Conservation (phyloP, 345 rosid genomes). For the Salix dunnii region DNA sequence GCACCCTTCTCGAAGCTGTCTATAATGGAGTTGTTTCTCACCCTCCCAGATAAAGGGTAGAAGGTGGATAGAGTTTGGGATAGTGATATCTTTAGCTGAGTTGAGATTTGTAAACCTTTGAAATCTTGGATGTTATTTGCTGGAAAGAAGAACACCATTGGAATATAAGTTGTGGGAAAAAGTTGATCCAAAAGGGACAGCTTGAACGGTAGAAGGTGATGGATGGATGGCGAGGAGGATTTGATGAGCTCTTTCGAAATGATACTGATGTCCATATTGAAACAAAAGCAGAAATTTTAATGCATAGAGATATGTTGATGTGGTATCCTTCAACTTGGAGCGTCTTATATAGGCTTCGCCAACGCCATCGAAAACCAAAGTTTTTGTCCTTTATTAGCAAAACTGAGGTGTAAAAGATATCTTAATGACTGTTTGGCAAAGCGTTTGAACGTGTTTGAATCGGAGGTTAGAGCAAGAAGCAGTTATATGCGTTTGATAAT, state of each 20-base stretch:
- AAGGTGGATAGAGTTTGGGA: neutral
- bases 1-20: conserved; percentile 5
- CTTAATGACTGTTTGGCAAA: too few relatives aligned
- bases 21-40: neutral
- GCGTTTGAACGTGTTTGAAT: too few relatives aligned
- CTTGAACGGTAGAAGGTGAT: neutral
- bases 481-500: too few relatives aligned
- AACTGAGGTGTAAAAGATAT: too few relatives aligned
- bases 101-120: neutral
- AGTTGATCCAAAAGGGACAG: conserved; percentile 2
- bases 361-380: too few relatives aligned
- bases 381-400: too few relatives aligned
- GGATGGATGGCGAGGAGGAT: neutral
- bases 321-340: too few relatives aligned
- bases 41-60: conserved; percentile 3
- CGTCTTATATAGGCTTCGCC: too few relatives aligned
- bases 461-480: too few relatives aligned
- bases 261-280: neutral
- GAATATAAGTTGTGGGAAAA: neutral
- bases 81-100: conserved; percentile 6
- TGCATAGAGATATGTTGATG: too few relatives aligned
- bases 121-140: neutral
- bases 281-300: too few relatives aligned
- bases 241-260: neutral
- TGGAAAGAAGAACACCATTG: neutral